phyloP scores from a whole-genome alignment of 169 alveolate species.

The Plasmodium cynomolgi region DNA sequence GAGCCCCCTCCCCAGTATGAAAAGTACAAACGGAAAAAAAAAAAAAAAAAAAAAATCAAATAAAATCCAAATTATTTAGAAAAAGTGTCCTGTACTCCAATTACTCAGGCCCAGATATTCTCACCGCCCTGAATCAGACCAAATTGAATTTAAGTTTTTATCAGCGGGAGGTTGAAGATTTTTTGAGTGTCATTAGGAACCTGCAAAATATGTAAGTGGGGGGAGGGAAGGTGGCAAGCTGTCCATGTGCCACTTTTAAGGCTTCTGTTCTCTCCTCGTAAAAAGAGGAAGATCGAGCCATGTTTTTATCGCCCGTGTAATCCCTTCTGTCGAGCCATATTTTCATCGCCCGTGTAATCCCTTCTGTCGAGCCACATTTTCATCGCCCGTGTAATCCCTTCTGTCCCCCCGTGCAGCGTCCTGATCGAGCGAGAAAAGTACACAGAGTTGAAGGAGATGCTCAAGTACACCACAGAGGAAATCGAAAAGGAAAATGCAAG shows the following conservation, averaged over 20 bases:
- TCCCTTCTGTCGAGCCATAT: too few species aligned
- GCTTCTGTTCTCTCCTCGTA: not conserved
- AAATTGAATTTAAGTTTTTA: slow-evolving; percentile 51
- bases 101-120: slow-evolving; percentile 1
- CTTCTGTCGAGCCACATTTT: not conserved
- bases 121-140: slow-evolving; percentile 21
- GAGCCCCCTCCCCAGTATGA: slow-evolving; percentile 38
- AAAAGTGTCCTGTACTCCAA: slow-evolving; percentile 67
- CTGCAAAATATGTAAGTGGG: slow-evolving; percentile 61
- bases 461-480: slow-evolving; percentile 69
- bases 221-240: not conserved
- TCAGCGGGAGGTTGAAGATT: slow-evolving; percentile 60
- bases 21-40: slow-evolving; percentile 28
- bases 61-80: slow-evolving; percentile 21
- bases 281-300: not conserved
- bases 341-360: too few species aligned
- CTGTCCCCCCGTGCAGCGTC: slow-evolving; percentile 15
- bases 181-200: slow-evolving; percentile 62
- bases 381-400: not conserved
- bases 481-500: slow-evolving; percentile 65
- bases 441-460: slow-evolving; percentile 55
- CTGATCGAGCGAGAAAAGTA: slow-evolving; percentile 61
- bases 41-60: slow-evolving; percentile 21
- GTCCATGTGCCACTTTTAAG: not conserved
- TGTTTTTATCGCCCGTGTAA: too few species aligned